A percentile compares a stretch with the other conserved stretches of the same genome.
phyloP scores from a whole-genome alignment of 176 grass and related monocot species.

The Hyparrhenia diplandra region DNA sequence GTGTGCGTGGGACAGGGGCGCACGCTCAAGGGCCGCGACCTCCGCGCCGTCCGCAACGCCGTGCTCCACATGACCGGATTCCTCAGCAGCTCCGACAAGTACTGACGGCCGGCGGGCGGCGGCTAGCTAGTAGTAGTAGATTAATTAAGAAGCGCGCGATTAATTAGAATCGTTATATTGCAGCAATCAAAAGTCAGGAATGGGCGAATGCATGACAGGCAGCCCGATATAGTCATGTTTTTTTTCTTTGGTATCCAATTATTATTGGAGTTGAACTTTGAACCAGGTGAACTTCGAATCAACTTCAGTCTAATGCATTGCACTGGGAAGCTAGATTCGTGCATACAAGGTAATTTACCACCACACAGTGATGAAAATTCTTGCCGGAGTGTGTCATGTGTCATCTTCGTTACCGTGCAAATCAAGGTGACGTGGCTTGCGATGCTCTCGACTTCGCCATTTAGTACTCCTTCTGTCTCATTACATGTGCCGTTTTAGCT shows the following conservation, averaged over 20 bases:
- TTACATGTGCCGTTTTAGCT: no score
- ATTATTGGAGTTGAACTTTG: neutral
- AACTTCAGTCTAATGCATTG: neutral
- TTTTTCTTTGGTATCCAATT: neutral
- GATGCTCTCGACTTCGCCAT: no score
- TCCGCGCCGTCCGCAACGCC: slow-evolving; percentile 37
- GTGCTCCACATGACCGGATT: slow-evolving; percentile 52
- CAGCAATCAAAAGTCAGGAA: neutral
- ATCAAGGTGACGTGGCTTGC: no score
- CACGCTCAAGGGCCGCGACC: slow-evolving; percentile 53
- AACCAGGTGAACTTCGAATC: no score
- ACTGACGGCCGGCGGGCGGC: neutral
- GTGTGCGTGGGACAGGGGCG: slow-evolving; percentile 44
- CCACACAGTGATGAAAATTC: no score
- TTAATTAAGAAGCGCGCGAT: neutral
- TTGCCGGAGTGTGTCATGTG: no score
- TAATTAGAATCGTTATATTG: neutral
- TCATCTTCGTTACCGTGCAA: no score
- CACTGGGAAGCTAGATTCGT: neutral
- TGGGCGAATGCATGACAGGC: no score
- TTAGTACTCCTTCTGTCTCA: no score
- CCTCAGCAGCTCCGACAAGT: slow-evolving; percentile 27
- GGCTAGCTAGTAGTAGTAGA: no score
- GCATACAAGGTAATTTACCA: no score
- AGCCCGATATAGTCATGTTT: neutral